Evolutionary conservation across 2,329 filamentous ascomycete genomes (phyloP), one percentile per base, ranked within the genome.

Genomic region (Penicillium oxalicum): DNA sequence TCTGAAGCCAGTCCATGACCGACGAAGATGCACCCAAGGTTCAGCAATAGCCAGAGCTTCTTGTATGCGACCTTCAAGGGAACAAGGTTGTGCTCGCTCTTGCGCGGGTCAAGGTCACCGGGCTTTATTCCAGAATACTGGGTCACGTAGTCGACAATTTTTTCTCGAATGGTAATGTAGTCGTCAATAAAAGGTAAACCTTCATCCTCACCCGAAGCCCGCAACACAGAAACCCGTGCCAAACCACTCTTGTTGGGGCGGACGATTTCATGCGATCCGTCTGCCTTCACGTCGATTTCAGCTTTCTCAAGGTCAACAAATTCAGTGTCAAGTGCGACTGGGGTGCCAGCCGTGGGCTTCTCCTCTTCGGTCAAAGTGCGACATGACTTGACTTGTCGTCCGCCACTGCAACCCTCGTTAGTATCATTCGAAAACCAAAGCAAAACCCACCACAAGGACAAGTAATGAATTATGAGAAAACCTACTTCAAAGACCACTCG

Each of bases 31-130:
- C 90, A 95, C 41, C 93, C 93, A 0, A 97, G 78, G 64, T 98
- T 98, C 29, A 98, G 80, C 13, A 98, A 78, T 12, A 97, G 81
- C 94, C 94, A 98, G 28, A 98, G 82, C 68, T 96, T 96, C 72
- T 98, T 98, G 77, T 97, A 98, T 1, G 88, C 91, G 49, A 87
- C 81, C 67, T 98, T 98, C 36, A 97, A 77, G 1, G 87, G 80
- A 7, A 97, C 84, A 0, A 97, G 80, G 47, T 89, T 88, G 69
- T 95, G 91, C 46, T 79, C 81, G 38, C 87, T 87, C n/a, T 80
- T 77, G 48, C 82, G 78, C 26, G 86, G 83, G 59, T 95, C 90
- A 7, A 98, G 77, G 63, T 98, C 93, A 24, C 86, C 85, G 1
- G 85, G 80, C 4, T 85, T 86, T 58, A 98, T 95, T 37, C 93